Base-by-base conservation (phyloP, 371 early-diverging fungal species). In the Funneliformis caledonium region DNA sequence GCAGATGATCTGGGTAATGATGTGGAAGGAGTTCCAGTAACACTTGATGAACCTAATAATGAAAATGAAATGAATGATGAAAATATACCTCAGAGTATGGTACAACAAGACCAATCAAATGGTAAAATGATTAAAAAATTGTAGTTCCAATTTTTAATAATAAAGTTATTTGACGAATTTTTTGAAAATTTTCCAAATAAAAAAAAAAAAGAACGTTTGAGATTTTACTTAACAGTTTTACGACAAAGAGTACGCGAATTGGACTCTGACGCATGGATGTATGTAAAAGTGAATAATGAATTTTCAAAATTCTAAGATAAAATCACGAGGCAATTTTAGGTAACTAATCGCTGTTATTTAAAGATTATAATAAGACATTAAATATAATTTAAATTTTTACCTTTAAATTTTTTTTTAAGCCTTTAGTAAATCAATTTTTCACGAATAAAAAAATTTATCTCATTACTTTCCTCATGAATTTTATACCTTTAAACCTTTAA, bases 301-400 rank as follows among this genome's bases (percentile, higher is more conserved):
- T 68, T 68, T 68, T 19, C 68, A 43, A 68, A 68, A 43, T 68
- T 67, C 33, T 67, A 67, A 37, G 37, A 37, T 37, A 37, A 26
- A 67, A 2, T 67, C 16, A 37, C 37, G 37, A 12, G 12, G 60
- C 6, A 60, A 37, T 37, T 37, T 26, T 37, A 37, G 37, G 37
- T 37, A 37, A 37, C 37, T 37, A 37, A 3, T 37, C 37, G 37
- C 0, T 52, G 14, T 52, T 52, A 52, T 16, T 4, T 5, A 19
- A 6, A 12, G 19, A 19, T 56, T 56, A 19, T 56, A 56, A 56
- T 47, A 10, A 47, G 6, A 56, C n/a, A 19, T 56, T 16, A 56
- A 16, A 56, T 52, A 56, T 16, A 19, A 19, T 16, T 52, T n/a
- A 37, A 2, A 37, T 37, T 2, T 37, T 37, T 37, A 37, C 37